Base-by-base conservation (phyloP, 148 eudicot genomes). In the Salicornia ramosissima region DNA sequence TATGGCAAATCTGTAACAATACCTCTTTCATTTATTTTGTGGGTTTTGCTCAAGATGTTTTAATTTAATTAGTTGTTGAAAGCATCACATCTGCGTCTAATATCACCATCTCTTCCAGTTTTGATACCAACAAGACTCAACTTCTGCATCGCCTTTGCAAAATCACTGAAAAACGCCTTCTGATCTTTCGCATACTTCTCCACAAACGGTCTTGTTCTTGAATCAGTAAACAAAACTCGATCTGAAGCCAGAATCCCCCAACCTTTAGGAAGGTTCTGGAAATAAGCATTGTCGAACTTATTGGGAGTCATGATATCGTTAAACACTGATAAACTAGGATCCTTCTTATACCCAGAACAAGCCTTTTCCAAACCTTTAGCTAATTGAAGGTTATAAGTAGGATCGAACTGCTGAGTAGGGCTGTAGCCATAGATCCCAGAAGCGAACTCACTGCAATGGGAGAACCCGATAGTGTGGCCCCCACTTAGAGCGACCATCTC, bases 1-100 rank as follows among this genome's bases (percentile, higher is more conserved):
- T 55, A 26, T 36, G 4, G 40, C 28, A 60, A 33, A 60, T 33
- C 40, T 14, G 5, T 60, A 18, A n/a, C 40, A 31, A 2, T 10
- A 13, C 25, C 1, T 60, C 10, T 21, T 36, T 21, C 19, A 10
- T 61, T 61, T 34, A 31, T 30, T 26, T 26, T 57, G 4, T 57
- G 28, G 3, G 4, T 25, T 43, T 14, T 24, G 46, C 50, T 36
- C 40, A 42, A 18, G 0, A 19, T 16, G 15, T 36, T 36, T 7
- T 36, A 36, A 36, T 36, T 36, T 8, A 36, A 8, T 36, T 8
- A 36, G 40, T 34, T 73, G 49, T 91, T 91, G 52, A 89, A 83
- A 15, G 86, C 85, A 68, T 92, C 97, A 70, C 97, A 92, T 70
- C 97, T 78, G 45, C 78, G 85, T 77, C 97, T 72, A 64, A 92